Evolutionary conservation across 176 grass and related monocot species (phyloP).

Genomic region (Avena insularis): DNA sequence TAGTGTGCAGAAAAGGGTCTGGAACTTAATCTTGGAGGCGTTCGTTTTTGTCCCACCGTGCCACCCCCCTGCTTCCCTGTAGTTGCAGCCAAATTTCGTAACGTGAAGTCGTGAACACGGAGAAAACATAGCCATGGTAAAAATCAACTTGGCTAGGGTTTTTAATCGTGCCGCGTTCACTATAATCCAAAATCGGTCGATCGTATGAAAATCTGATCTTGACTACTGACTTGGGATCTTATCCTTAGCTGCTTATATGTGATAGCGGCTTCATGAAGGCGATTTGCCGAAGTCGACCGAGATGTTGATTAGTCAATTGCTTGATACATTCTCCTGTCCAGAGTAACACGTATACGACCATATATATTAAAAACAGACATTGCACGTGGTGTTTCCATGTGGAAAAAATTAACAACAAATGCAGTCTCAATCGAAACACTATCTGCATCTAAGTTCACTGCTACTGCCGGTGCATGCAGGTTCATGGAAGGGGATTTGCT

Average conservation of each 20-base stretch:
- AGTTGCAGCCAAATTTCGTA: not conserved
- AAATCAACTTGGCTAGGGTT: not conserved
- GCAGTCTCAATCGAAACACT: too few species aligned
- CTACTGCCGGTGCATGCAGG: not conserved
- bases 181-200: not conserved
- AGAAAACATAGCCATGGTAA: not conserved
- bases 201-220: slow-evolving; percentile 14
- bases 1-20: slow-evolving; percentile 40
- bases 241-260: slow-evolving; percentile 20
- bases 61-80: not conserved
- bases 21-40: slow-evolving; percentile 33
- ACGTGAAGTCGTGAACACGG: not conserved
- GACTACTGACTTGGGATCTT: slow-evolving; percentile 20
- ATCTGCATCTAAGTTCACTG: too few species aligned
- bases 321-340: not conserved
- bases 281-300: slow-evolving; percentile 28
- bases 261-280: slow-evolving; percentile 38
- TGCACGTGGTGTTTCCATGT: too few species aligned
- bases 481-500: slow-evolving; percentile 40
- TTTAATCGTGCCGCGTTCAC: not conserved
- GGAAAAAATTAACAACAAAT: too few species aligned
- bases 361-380: not conserved
- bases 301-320: slow-evolving; percentile 39
- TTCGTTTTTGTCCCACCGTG: not conserved
- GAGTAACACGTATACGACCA: not conserved